Evolutionary conservation across 352 stramenopile species (phyloP).

Genomic region (Phytophthora vignae): DNA sequence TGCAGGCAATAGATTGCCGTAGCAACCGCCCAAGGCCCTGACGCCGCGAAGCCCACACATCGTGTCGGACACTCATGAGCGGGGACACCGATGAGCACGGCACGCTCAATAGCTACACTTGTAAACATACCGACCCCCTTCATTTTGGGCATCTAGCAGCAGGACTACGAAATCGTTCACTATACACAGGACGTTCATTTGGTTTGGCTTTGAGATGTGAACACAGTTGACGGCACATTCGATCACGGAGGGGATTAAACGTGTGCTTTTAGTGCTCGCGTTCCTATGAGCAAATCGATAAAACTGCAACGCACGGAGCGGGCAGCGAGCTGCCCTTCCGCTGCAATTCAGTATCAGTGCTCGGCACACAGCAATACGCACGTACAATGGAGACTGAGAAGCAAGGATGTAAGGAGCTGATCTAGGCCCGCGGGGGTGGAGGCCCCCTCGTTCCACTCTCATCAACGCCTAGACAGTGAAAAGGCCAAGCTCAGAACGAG

Average conservation of each 20-base stretch:
- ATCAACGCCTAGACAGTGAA: constrained; percentile 75
- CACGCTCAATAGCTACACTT: background rate
- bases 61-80: background rate
- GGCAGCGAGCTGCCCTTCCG: constrained; percentile 40
- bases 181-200: background rate
- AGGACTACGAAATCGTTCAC: no score
- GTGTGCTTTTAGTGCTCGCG: constrained; percentile 90
- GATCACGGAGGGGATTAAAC: constrained; percentile 75
- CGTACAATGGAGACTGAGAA: background rate
- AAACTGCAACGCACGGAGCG: constrained; percentile 69
- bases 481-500: constrained; percentile 76
- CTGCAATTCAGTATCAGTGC: constrained; percentile 88
- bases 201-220: constrained; percentile 48
- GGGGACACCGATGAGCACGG: background rate
- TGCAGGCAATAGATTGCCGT: background rate
- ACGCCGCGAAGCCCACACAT: background rate
- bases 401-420: constrained; percentile 74
- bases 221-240: constrained; percentile 89
- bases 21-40: background rate
- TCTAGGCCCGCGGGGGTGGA: constrained; percentile 62
- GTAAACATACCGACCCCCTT: background rate
- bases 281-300: constrained; percentile 86
- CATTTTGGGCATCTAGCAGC: background rate
- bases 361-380: constrained; percentile 18
- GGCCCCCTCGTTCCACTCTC: constrained; percentile 71